Evolutionary conservation across 805 yeast species (phyloP), one percentile per base, ranked within the genome.

Genomic region (Ogataea henricii): DNA sequence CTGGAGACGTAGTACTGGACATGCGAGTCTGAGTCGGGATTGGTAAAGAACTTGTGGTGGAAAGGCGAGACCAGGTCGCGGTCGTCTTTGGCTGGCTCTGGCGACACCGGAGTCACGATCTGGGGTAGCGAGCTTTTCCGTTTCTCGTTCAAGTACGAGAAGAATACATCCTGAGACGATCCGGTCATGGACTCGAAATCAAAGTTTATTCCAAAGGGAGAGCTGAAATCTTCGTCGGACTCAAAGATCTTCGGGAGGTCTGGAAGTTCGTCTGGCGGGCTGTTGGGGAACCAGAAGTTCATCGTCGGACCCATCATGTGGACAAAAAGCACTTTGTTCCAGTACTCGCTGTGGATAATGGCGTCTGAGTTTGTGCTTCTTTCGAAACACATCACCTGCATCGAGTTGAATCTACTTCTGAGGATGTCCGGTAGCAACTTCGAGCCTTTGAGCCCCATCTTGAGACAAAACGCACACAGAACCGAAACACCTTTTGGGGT

Each of bases 401-500:
- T 83, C 0, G 96, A 77, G 64, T 89, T 89, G 57, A 83, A 76
- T 25, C 63, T 66, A 0, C 90, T 79, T 3, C 60, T 58, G 18
- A 89, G 47, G 10, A 65, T 58, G 3, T 48, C 52, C 3, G 69
- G 64, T 1, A 59, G 21, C n/a, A 40, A 40, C n/a, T 34, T 57
- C 0, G 55, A 47, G 1, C 57, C 64, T 38, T 67, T 71, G 40
- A 82, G 63, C 0, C 90, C 95, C 40, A 75, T 64, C 35, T 71
- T 77, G 43, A 72, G 69, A 51, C 85, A 81, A 62, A 83, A 89
- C 14, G 73, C 69, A 42, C 79, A 81, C 2, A 91, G 65, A 0
- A 89, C 59, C 0, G 89, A 83, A 6, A 89, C 81, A 1, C 97
- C 98, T 60, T 92, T 92, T 0, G 97, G 90, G 0, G 97, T 89